Evolutionary conservation across 2,329 filamentous ascomycete species (phyloP), one percentile per base, ranked within the genome.

Genomic region (Verticillium tricorpus): DNA sequence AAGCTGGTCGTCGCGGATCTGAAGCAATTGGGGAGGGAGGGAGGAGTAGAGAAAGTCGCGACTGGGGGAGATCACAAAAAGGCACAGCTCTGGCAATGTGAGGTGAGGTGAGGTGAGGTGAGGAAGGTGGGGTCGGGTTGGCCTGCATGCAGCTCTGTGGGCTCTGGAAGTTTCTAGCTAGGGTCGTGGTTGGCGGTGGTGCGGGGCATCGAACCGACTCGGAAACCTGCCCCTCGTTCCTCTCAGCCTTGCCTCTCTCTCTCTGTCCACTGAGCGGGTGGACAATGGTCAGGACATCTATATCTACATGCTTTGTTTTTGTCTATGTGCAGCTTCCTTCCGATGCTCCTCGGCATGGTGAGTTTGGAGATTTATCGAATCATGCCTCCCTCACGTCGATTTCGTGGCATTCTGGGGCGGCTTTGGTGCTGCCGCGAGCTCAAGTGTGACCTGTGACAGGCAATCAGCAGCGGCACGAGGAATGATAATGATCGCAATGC

Each of bases 381-480:
- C 34, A 35, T 35, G 28, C 28, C 28, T 28, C 28, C 19, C 11
- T 50, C 19, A 50, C 8, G n/a, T 14, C 19, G 45, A 50, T 50
- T 50, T 50, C 8, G 45, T 19, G n/a, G 32, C 7, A 39, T 8
- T 34, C 9, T 32, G 58, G 15, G 45, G 8, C 7, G 50, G 58
- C 25, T 59, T 63, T 15, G 45, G 52, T 11, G 61, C 65, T 22
- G 65, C 61, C 32, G 61, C 59, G 6, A 68, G 25, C 57, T 69
- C 67, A 28, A 69, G 60, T 5, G 67, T 69, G 9, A 67, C 63
- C 67, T 68, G 28, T 6, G 19, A 50, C 8, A 9, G 19, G 6
- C 6, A 11, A 12, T 50, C 45, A 50, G 45, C 8, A 50, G 6
- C n/a, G 2, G n/a, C 19, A 19, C 9, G n/a, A 22, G 8, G 3